Evolutionary conservation across 352 stramenopile genomes (phyloP).

Genomic region (Plasmopara muralis): DNA sequence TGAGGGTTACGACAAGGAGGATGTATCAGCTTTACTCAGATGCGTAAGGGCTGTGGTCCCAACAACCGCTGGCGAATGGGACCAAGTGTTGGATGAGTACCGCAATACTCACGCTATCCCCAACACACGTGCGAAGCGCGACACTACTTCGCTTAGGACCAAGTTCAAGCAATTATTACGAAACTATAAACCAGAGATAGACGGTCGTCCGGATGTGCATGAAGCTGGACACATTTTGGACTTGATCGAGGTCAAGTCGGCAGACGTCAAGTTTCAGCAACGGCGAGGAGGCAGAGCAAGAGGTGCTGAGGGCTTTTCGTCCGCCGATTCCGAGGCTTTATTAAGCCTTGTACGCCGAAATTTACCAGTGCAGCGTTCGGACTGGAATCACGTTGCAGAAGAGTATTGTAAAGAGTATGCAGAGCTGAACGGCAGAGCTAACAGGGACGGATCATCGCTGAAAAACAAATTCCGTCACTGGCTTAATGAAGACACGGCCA

Average conservation of each 20-base stretch:
- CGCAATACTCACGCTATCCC: conserved; percentile 21
- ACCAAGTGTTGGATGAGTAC: conserved; percentile 23
- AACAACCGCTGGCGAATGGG: conserved; percentile 17
- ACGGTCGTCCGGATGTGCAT: conserved; percentile 5
- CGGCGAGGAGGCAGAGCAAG: conserved; percentile 20
- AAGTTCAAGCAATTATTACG: conserved; percentile 31
- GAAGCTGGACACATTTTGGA: conserved; percentile 14
- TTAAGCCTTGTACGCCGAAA: conserved; percentile 12
- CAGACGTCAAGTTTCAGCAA: conserved; percentile 11
- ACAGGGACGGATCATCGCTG: conserved; percentile 21
- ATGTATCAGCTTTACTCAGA: conserved; percentile 15
- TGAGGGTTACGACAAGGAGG: conserved; percentile 30
- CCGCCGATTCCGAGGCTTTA: conserved; percentile 16
- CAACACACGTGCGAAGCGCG: conserved; percentile 19
- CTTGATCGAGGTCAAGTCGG: conserved; percentile 22
- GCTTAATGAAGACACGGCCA: conserved; percentile 14
- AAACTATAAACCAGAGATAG: conserved; percentile 3
- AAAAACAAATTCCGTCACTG: conserved; percentile 29
- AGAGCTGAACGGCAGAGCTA: conserved; percentile 11
- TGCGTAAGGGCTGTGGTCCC: conserved; percentile 17
- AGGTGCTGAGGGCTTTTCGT: conserved; percentile 25
- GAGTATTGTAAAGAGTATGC: conserved; percentile 25
- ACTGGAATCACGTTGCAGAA: conserved; percentile 22
- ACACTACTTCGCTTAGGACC: conserved; percentile 19
- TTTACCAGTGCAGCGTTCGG: conserved; percentile 12